These are phyloP conservation scores for Begonia masoniana DNA, from an alignment of 306 rosid genomes.

Conservation along the genomic window DNA sequence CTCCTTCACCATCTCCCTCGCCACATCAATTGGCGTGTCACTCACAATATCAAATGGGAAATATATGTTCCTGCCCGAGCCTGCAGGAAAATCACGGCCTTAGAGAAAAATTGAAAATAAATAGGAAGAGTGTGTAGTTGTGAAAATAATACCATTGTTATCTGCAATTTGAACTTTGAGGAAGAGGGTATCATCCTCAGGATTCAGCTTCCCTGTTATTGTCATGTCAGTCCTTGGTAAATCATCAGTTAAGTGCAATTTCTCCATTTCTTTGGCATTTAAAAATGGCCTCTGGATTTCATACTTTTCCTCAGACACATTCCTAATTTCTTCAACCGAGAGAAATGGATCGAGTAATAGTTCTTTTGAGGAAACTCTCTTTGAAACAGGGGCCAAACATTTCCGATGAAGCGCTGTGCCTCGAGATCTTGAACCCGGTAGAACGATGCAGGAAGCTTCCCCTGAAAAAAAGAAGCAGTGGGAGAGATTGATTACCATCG, in stretches of 20 bases:
- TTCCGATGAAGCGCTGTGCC: conserved; percentile 52
- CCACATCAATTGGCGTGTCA: conserved; percentile 75
- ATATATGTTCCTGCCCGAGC: conserved; percentile 53
- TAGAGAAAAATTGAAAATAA: too few species aligned
- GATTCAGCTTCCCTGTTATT: conserved; percentile 79
- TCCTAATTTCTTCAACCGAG: conserved; percentile 22
- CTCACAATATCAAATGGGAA: conserved; percentile 63
- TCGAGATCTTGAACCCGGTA: conserved; percentile 48
- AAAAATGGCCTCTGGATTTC: conserved; percentile 47
- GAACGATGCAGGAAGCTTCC: conserved; percentile 68
- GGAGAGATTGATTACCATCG: conserved; percentile 3
- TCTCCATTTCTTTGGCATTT: conserved; percentile 50
- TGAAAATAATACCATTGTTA: conserved; percentile 38
- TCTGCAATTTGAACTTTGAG: conserved; percentile 64
- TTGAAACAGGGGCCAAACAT: conserved; percentile 48
- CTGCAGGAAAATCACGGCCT: conserved; percentile 26
- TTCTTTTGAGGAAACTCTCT: conserved; percentile 61
- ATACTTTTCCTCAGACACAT: conserved; percentile 15
- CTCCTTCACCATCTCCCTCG: conserved; percentile 85
- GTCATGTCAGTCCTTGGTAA: conserved; percentile 48
- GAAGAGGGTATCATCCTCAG: conserved; percentile 56
- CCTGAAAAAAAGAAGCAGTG: conserved; percentile 27
- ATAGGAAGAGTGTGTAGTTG: too few species aligned
- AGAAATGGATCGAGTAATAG: conserved; percentile 66
- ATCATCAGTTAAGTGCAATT: conserved; percentile 24